Conservation (phyloP, 2,329 filamentous ascomycete genomes). For the Fonsecaea erecta region DNA sequence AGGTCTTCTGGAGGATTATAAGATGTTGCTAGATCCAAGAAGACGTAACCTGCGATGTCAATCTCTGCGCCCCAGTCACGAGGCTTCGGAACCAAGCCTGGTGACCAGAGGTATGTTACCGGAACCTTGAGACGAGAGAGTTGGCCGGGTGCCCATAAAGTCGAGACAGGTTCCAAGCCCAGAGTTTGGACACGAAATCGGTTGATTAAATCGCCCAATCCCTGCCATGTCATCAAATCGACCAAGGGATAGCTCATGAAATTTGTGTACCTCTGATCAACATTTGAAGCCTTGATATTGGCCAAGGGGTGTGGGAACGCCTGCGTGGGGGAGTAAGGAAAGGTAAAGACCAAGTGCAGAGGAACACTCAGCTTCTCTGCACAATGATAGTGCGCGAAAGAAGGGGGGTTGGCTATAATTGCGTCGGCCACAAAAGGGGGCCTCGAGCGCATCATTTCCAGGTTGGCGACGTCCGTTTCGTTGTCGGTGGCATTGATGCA, state of each 20-base stretch:
- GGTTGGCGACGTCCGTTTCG: conserved; percentile 63
- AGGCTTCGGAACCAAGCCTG: conserved; percentile 57
- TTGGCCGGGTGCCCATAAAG: conserved; percentile 75
- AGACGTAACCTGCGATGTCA: conserved; percentile 60
- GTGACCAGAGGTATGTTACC: conserved; percentile 71
- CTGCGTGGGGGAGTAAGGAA: conserved; percentile 76
- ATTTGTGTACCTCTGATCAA: conserved; percentile 74
- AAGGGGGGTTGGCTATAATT: conserved; percentile 47
- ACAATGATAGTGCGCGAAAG: conserved; percentile 46
- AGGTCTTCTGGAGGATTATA: conserved; percentile 51
- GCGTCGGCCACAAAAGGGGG: conserved; percentile 45
- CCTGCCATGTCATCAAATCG: conserved; percentile 38
- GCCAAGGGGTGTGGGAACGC: conserved; percentile 76
- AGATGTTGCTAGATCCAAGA: conserved; percentile 54
- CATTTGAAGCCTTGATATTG: conserved; percentile 73
- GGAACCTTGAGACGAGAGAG: conserved; percentile 75
- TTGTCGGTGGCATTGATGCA: conserved; percentile 72
- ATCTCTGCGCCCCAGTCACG: conserved; percentile 61
- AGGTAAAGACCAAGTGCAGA: conserved; percentile 44
- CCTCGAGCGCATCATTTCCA: conserved; percentile 68
- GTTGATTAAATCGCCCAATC: conserved; percentile 76
- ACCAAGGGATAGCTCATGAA: conserved; percentile 75
- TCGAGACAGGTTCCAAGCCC: conserved; percentile 73
- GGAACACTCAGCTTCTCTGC: conserved; percentile 44
- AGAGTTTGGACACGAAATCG: conserved; percentile 71